Evolutionary conservation across 768 basidiomycete genomes (phyloP), one percentile per base, ranked within the genome.

Genomic region (Filobasidium floriforme): DNA sequence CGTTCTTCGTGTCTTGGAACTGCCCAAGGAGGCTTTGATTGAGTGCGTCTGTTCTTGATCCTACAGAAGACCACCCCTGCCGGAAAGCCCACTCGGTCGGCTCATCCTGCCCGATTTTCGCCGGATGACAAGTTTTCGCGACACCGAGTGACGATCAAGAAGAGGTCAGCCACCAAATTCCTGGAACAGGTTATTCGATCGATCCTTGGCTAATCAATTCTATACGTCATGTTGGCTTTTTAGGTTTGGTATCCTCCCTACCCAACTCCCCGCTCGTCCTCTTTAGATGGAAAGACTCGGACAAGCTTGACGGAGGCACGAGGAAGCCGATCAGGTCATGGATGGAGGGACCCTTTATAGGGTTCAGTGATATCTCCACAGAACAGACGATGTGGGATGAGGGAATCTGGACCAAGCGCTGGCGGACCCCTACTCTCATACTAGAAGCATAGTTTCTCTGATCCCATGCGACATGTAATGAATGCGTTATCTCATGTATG

Each of bases 51-150:
- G 32, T 37, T 37, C 32, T 37, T 9, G 9, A 49, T 41, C n/a
- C 60, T 22, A 41, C 75, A 96, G 94, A 99, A 99, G 88, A 72
- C 84, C 49, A 92, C 89, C 18, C 83, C 88, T 51, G 81, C 80
- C 40, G 92, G 91, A 44, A 87, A 85, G 80, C 84, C 90, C 70
- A 91, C 94, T 28, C 94, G 92, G 80, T 94, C 92, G 64, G 96
- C 94, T 14, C 94, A 98, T 79, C 94, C 96, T 80, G 94, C 94
- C 18, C 92, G 96, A 46, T 98, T 98, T 81, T 97, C 94, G 15
- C 94, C 94, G 12, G 96, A 99, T 79, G 94, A 98, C 85, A 98
- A 98, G 82, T 98, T 94, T 81, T 94, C 92, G 68, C 85, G 92
- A 69, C 94, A 99, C 76, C 89, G 96, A 67, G 92, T 98, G 68